phyloP scores from a whole-genome alignment of 2,329 filamentous ascomycete genomes.

The Alternaria arborescens region DNA sequence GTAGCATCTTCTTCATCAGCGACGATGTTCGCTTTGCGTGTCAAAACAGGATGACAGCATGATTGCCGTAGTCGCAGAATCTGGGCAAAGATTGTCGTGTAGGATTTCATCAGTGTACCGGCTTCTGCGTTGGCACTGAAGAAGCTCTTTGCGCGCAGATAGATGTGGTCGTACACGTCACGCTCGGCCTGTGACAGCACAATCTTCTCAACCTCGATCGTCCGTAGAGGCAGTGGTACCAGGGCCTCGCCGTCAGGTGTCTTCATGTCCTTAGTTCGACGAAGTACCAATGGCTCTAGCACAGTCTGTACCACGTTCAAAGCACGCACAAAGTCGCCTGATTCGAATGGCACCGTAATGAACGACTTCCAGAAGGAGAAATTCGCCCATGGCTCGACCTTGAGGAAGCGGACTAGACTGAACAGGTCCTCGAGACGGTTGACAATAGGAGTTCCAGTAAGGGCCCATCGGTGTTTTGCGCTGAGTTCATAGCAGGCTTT shows the following conservation, averaged over 20 bases:
- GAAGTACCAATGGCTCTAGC: constrained; percentile 91
- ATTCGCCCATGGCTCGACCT: constrained; percentile 97
- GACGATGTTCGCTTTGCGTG: constrained; percentile 82
- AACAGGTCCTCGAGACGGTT: constrained; percentile 96
- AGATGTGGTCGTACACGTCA: constrained; percentile 93
- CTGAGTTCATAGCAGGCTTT: constrained; percentile 92
- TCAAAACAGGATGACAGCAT: constrained; percentile 91
- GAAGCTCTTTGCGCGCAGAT: constrained; percentile 79
- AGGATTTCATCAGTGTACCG: constrained; percentile 92
- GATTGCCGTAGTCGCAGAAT: constrained; percentile 91
- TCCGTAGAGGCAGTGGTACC: constrained; percentile 82
- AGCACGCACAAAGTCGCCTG: constrained; percentile 90
- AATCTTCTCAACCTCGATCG: constrained; percentile 84
- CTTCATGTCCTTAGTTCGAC: constrained; percentile 97
- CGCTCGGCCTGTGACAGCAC: constrained; percentile 85
- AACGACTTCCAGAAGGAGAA: constrained; percentile 99
- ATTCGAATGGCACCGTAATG: constrained; percentile 96
- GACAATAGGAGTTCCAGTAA: constrained; percentile 96
- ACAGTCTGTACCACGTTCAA: constrained; percentile 98
- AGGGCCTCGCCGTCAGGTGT: constrained; percentile 84
- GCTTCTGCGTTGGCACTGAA: constrained; percentile 89
- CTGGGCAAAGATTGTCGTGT: constrained; percentile 96
- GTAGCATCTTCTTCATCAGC: constrained; percentile 88
- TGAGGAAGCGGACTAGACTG: constrained; percentile 88
- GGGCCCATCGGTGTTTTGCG: constrained; percentile 86